phyloP scores from a whole-genome alignment of 257 asterid species.

The Solanum pinnatisectum region DNA sequence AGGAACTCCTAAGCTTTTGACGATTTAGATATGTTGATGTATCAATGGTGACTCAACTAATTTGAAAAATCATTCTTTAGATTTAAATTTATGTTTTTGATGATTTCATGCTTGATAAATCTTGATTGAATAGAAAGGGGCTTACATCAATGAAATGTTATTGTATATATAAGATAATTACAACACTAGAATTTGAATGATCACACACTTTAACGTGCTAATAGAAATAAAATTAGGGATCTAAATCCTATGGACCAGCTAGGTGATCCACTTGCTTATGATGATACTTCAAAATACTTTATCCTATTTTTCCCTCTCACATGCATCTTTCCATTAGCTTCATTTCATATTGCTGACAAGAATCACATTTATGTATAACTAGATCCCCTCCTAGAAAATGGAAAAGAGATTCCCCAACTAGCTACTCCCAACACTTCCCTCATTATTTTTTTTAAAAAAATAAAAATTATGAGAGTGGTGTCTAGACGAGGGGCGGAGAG shows the following conservation, averaged over 20 bases:
- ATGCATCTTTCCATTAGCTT: background rate
- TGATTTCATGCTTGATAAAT: background rate
- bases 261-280: conserved; percentile 35
- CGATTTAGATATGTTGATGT: background rate
- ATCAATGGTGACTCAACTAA: background rate
- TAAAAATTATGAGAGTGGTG: background rate
- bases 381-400: background rate
- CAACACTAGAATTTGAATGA: background rate
- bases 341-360: conserved; percentile 8
- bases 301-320: background rate
- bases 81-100: background rate
- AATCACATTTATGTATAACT: conserved; percentile 17
- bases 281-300: conserved; percentile 23
- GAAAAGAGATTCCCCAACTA: conserved; percentile 36
- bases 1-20: background rate
- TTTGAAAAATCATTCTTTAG: background rate
- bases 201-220: background rate
- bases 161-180: background rate
- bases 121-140: background rate
- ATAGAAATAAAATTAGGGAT: conserved; percentile 26
- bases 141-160: background rate
- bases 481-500: background rate
- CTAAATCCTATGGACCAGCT: conserved; percentile 45
- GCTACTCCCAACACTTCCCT: conserved; percentile 13
- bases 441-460: background rate